phyloP scores from a whole-genome alignment of 768 basidiomycete genomes.

The Boletus rubroflammeus region DNA sequence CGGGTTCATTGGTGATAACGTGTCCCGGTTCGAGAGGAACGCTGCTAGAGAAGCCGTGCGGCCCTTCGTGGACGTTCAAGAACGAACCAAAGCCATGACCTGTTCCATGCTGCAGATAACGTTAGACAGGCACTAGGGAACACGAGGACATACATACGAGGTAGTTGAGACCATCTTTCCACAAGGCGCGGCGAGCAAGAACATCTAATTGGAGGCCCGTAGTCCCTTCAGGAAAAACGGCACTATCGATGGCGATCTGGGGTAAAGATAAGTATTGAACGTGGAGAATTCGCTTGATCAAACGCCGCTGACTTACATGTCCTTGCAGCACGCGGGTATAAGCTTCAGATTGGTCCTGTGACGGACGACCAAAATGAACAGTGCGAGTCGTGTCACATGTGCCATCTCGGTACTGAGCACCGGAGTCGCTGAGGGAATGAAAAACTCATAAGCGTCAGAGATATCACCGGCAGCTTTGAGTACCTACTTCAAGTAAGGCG shows the following conservation, averaged over 20 bases:
- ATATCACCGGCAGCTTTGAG: slow-evolving; percentile 6
- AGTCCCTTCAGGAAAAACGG: slow-evolving; percentile 88
- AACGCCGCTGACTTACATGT: slow-evolving; percentile 59
- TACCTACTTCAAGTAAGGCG: slow-evolving; percentile 86
- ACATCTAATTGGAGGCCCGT: slow-evolving; percentile 82
- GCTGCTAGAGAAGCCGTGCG: slow-evolving; percentile 69
- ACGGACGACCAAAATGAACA: slow-evolving; percentile 83
- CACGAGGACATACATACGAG: slow-evolving; percentile 43
- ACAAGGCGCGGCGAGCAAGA: slow-evolving; percentile 82
- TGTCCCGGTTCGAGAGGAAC: slow-evolving; percentile 79
- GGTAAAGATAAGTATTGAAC: slow-evolving; percentile 18
- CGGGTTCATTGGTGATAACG: slow-evolving; percentile 92
- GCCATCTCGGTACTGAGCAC: slow-evolving; percentile 85
- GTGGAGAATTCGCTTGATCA: slow-evolving; percentile 15
- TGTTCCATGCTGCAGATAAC: slow-evolving; percentile 68
- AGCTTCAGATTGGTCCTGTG: slow-evolving; percentile 82
- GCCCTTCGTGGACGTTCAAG: slow-evolving; percentile 82
- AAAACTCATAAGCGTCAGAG: slow-evolving; percentile 12
- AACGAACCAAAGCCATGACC: slow-evolving; percentile 90
- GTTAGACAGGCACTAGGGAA: slow-evolving; percentile 13
- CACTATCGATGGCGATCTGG: slow-evolving; percentile 87
- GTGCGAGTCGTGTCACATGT: slow-evolving; percentile 85
- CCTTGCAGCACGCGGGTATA: slow-evolving; percentile 96
- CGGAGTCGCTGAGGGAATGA: slow-evolving; percentile 68
- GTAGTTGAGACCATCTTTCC: slow-evolving; percentile 84